Base-by-base conservation (phyloP, 2,329 filamentous ascomycete species). In the Ophiosphaerella korrae region DNA sequence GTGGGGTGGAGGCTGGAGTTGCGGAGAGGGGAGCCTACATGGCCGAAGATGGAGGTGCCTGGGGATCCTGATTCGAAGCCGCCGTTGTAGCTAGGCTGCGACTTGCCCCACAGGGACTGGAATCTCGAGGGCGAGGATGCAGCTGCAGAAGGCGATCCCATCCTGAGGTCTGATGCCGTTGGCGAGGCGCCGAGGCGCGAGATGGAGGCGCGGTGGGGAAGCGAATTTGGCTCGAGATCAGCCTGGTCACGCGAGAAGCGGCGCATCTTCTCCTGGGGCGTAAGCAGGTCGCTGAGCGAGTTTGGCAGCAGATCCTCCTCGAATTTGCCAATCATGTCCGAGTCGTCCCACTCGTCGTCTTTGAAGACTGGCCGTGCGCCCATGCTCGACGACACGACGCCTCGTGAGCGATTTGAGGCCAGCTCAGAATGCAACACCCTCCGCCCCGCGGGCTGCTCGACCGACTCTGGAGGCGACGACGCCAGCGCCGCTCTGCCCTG, bases 251-350 rank as follows among this genome's bases (percentile, higher is more conserved):
- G 78, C 11, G 84, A 86, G 45, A 84, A 78, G 14, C 84, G 78
- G 39, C 84, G 78, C 68, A 82, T 79, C 62, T 81, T 81, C 63
- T 85, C 83, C 58, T 85, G 82, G 0, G 84, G 84, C 0, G 82
- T 84, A 31, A 87, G 77, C 12, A 87, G 78, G 63, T 88, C 84
- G 56, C 84, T 83, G 39, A 88, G 72, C 48, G 80, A 84, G 24
- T 81, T 88, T 0, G 93, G 94, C 8, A 97, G 80, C 64, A 94
- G 90, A 66, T 96, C 92, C 66, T 96, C 92, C 71, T 96, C 90
- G 63, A 94, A 93, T 26, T 88, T 84, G 65, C 95, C 94, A 48
- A 81, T 78, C 55, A 77, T 73, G 34, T 68, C 67, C 16, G 64
- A 45, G 14, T 70, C 67, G 35, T 70, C 67, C 79, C 83, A 85